Conservation (phyloP, 306 rosid genomes). For the Acacia crassicarpa region DNA sequence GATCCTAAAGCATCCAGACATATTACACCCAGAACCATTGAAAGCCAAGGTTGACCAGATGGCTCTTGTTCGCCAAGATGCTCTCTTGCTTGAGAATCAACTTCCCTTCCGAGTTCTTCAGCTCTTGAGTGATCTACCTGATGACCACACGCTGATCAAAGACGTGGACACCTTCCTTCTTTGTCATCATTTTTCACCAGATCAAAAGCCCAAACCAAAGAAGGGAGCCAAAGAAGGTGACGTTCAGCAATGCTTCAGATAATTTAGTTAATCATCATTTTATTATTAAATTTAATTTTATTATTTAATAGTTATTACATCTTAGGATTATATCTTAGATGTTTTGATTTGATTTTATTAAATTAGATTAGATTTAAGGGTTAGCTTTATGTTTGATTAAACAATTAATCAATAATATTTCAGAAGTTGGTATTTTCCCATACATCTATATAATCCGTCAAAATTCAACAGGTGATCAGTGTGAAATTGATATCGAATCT, state of each 20-base stretch:
- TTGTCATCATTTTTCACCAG: not conserved
- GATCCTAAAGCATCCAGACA: not conserved
- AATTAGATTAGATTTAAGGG: too few species aligned
- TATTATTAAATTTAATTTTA: too few species aligned
- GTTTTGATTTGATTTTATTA: too few species aligned
- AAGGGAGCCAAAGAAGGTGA: not conserved
- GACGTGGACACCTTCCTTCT: not conserved
- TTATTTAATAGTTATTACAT: too few species aligned
- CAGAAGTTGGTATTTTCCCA: too few species aligned
- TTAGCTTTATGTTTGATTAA: too few species aligned
- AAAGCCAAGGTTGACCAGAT: not conserved
- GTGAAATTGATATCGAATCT: not conserved
- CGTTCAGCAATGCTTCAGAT: too few species aligned
- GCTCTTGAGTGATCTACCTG: not conserved
- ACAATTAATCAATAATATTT: too few species aligned
- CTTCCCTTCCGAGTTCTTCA: not conserved
- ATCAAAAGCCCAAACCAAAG: too few species aligned
- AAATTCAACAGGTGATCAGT: not conserved
- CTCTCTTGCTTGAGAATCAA: not conserved
- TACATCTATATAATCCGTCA: too few species aligned
- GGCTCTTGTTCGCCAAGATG: not conserved
- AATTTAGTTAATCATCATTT: too few species aligned
- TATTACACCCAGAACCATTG: not conserved
- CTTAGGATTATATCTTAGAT: too few species aligned
- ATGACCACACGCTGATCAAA: accelerated